These are phyloP conservation scores for Geosmithia putterillii DNA, from an alignment of 2,329 filamentous ascomycete genomes.

Conservation along the genomic window DNA sequence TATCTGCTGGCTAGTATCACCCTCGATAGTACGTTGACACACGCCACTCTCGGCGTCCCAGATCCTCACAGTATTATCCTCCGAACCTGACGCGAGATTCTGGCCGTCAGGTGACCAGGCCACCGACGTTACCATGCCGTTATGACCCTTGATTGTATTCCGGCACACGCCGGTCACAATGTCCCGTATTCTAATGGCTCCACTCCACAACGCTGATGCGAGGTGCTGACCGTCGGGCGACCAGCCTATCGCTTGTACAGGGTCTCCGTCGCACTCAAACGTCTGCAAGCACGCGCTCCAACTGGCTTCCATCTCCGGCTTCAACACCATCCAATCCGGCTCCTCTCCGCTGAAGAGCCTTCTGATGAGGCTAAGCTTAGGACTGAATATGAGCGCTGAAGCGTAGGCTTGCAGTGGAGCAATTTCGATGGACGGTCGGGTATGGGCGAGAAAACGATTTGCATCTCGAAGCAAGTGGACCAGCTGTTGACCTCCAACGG, in stretches of 20 bases:
- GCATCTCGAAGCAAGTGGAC: too few relatives aligned
- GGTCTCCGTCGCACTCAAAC: slow-evolving; percentile 6
- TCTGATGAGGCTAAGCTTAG: slow-evolving; percentile 6
- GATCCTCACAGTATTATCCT: neutral
- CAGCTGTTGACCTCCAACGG: too few relatives aligned
- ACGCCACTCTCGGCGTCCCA: slow-evolving; percentile 1
- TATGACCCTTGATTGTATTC: slow-evolving; percentile 2
- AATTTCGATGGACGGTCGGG: too few relatives aligned
- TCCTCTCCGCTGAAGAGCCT: slow-evolving; percentile 4
- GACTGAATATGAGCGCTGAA: slow-evolving; percentile 17
- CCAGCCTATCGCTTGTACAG: neutral
- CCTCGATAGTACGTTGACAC: neutral
- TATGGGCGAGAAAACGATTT: too few relatives aligned
- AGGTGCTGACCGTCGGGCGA: neutral
- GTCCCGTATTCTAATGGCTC: too few relatives aligned
- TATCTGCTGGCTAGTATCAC: neutral
- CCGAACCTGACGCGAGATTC: slow-evolving; percentile 1
- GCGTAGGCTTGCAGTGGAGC: too few relatives aligned
- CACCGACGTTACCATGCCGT: neutral
- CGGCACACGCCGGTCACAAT: too few relatives aligned
- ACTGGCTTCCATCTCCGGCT: slow-evolving; percentile 2
- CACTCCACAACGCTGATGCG: too few relatives aligned
- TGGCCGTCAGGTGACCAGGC: neutral
- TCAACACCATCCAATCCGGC: slow-evolving; percentile 5
- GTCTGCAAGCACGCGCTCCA: slow-evolving; percentile 6